These are phyloP conservation scores for Verticillium zaregamsianum DNA, from an alignment of 2,329 filamentous ascomycete species.

Conservation along the genomic window DNA sequence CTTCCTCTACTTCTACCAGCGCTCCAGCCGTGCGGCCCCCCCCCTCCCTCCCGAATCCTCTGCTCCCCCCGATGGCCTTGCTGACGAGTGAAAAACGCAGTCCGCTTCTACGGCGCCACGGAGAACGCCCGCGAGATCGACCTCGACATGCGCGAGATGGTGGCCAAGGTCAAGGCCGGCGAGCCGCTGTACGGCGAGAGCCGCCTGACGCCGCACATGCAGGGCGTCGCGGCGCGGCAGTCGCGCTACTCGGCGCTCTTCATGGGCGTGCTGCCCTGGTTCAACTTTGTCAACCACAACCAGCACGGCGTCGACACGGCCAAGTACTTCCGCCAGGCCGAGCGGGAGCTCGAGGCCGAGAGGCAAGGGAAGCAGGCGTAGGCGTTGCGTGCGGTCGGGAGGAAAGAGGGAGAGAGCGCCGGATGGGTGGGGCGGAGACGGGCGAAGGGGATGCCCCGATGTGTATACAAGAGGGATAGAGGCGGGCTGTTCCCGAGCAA, in stretches of 20 bases:
- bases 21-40: conserved; percentile 67
- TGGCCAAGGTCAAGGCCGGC: conserved; percentile 88
- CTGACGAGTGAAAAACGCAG: conserved; percentile 36
- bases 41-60: background rate
- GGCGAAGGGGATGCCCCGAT: background rate
- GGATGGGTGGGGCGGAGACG: background rate
- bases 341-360: conserved; percentile 87
- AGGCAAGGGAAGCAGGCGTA: conserved; percentile 8
- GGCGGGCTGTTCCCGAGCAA: background rate
- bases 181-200: conserved; percentile 84
- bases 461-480: background rate
- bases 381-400: background rate
- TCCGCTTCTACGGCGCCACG: conserved; percentile 91
- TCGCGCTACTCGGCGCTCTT: conserved; percentile 87
- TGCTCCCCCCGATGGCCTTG: background rate
- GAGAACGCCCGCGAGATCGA: conserved; percentile 91
- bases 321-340: conserved; percentile 96
- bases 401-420: background rate
- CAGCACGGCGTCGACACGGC: conserved; percentile 96
- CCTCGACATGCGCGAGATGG: conserved; percentile 98
- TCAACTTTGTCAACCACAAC: conserved; percentile 97
- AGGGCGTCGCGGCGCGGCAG: conserved; percentile 88
- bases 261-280: conserved; percentile 84
- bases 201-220: conserved; percentile 77
- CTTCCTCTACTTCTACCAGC: conserved; percentile 80